Evolutionary conservation across 257 asterid genomes (phyloP).

Genomic region (Solanum ahanhuiri): DNA sequence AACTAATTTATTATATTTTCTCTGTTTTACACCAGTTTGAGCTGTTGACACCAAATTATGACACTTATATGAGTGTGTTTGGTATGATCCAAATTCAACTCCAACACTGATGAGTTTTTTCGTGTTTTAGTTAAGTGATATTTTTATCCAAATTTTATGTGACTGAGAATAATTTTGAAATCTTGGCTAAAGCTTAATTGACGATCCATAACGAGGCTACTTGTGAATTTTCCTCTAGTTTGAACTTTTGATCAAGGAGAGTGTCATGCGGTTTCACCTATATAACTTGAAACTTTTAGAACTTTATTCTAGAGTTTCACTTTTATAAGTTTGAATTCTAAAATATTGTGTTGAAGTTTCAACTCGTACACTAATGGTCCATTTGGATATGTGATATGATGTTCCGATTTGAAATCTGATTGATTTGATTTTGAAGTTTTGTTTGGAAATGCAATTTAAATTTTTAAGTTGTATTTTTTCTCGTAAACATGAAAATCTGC

Average conservation of each 20-base stretch:
- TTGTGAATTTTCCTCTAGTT: not conserved
- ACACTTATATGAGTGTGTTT: not conserved
- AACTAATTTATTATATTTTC: not conserved
- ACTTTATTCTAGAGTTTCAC: not conserved
- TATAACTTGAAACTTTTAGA: too few relatives aligned
- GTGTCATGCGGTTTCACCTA: not conserved
- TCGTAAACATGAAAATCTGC: not conserved
- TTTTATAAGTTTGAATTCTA: not conserved
- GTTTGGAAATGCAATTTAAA: too few relatives aligned
- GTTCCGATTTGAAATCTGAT: not conserved
- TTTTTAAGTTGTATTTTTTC: accelerated
- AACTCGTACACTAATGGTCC: not conserved
- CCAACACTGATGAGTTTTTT: not conserved
- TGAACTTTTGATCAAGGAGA: not conserved
- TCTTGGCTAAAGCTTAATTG: not conserved
- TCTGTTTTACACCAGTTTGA: not conserved
- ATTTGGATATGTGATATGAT: not conserved
- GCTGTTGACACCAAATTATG: not conserved
- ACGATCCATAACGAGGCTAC: not conserved
- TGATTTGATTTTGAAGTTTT: not conserved
- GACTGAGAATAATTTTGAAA: not conserved
- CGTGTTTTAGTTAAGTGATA: not conserved
- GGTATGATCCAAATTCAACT: not conserved
- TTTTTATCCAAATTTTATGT: not conserved
- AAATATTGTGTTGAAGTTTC: not conserved